Conservation (phyloP, 2,329 filamentous ascomycete genomes). For the Clarireedia paspali region DNA sequence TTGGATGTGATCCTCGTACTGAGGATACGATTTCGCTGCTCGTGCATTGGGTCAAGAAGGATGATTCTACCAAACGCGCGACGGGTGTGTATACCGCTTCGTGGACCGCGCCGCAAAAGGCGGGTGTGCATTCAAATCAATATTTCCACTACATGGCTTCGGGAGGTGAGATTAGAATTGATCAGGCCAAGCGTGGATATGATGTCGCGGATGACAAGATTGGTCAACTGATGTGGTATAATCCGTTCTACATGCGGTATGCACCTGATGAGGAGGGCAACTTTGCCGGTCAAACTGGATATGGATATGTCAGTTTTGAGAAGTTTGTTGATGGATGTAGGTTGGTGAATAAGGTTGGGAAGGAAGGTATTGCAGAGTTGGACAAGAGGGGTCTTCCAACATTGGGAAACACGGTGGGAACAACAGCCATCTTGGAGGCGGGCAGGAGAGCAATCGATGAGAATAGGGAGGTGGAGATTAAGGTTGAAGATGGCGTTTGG, state of each 20-base stretch:
- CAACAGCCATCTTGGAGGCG: constrained; percentile 84
- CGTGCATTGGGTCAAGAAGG: constrained; percentile 76
- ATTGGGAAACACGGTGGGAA: constrained; percentile 80
- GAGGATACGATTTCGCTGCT: constrained; percentile 92
- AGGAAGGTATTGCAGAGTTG: constrained; percentile 64
- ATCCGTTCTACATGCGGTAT: constrained; percentile 94
- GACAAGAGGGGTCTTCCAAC: constrained; percentile 79
- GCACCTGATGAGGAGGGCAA: constrained; percentile 92
- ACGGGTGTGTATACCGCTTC: constrained; percentile 89
- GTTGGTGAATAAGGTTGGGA: constrained; percentile 67
- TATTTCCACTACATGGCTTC: constrained; percentile 92
- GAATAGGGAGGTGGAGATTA: constrained; percentile 67
- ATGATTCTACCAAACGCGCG: constrained; percentile 60
- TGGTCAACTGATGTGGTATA: constrained; percentile 73
- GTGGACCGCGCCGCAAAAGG: constrained; percentile 88
- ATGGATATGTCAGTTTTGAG: constrained; percentile 90
- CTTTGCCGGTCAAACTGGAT: constrained; percentile 84
- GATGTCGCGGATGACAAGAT: constrained; percentile 79
- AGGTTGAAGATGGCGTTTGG: constrained; percentile 59
- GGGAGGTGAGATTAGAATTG: constrained; percentile 77
- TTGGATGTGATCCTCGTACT: constrained; percentile 73
- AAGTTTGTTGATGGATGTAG: constrained; percentile 89
- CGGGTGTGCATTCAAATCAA: constrained; percentile 93
- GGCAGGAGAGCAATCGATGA: constrained; percentile 81
- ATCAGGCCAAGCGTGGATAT: constrained; percentile 92